These are phyloP conservation scores for Monosporascus sp. DNA, from an alignment of 2,329 filamentous ascomycete genomes.

Conservation along the genomic window DNA sequence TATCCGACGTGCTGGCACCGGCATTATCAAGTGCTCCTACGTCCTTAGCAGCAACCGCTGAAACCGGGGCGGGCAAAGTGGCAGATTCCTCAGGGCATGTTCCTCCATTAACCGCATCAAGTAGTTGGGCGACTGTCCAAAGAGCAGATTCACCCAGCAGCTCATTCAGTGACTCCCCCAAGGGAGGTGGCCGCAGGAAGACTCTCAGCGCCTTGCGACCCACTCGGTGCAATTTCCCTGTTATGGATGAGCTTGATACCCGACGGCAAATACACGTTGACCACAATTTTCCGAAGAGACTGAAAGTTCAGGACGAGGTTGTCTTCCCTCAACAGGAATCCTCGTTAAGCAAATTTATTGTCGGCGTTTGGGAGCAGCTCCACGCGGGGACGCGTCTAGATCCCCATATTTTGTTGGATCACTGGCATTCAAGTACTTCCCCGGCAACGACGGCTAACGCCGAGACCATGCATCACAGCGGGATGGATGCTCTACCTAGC, in stretches of 20 bases:
- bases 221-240: conserved; percentile 6
- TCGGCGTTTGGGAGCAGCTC: conserved; percentile 30
- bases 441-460: too few relatives aligned
- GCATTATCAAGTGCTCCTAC: too few relatives aligned
- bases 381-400: conserved; percentile 24
- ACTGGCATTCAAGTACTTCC: too few relatives aligned
- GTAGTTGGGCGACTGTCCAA: too few relatives aligned
- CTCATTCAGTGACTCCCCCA: not conserved
- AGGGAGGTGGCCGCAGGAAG: conserved; percentile 2
- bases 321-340: conserved; percentile 20
- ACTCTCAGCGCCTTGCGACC: conserved; percentile 14
- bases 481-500: too few relatives aligned
- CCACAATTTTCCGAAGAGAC: conserved; percentile 15
- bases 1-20: too few relatives aligned
- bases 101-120: too few relatives aligned
- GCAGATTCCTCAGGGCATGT: too few relatives aligned
- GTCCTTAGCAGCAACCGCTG: too few relatives aligned
- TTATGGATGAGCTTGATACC: conserved; percentile 18
- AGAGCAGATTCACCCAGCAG: not conserved
- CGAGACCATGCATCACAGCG: too few relatives aligned
- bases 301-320: conserved; percentile 20
- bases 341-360: conserved; percentile 25
- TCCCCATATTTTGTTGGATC: conserved; percentile 3
- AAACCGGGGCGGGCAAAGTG: too few relatives aligned
- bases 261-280: conserved; percentile 20